These are phyloP conservation scores for Fusarium zealandicum DNA, from an alignment of 2,329 filamentous ascomycete genomes.

Conservation along the genomic window DNA sequence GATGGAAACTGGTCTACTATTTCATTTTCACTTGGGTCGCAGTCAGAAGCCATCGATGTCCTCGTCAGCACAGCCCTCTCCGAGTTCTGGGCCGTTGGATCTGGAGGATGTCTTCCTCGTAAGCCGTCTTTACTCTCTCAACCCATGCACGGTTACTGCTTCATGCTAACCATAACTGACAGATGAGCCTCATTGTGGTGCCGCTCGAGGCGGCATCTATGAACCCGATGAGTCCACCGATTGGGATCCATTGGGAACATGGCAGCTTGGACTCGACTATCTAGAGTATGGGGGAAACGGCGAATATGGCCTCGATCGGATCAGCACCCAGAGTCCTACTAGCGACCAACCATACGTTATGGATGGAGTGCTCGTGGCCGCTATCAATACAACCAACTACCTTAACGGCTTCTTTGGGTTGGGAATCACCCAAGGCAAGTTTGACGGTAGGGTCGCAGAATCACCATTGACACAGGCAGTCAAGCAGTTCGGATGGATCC, in stretches of 20 bases:
- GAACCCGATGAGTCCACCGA: conserved; percentile 59
- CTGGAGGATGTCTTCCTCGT: conserved; percentile 62
- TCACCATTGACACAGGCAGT: conserved; percentile 65
- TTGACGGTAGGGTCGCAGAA: conserved; percentile 57
- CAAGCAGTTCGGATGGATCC: conserved; percentile 65
- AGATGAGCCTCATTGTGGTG: conserved; percentile 61
- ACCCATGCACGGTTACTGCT: background rate
- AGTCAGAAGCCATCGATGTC: conserved; percentile 47
- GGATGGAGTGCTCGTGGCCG: conserved; percentile 56
- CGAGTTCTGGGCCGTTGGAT: conserved; percentile 73
- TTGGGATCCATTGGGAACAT: conserved; percentile 67
- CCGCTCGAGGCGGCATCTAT: conserved; percentile 66
- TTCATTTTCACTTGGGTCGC: conserved; percentile 57
- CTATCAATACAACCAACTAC: conserved; percentile 63
- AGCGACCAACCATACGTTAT: conserved; percentile 51
- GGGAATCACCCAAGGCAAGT: conserved; percentile 62
- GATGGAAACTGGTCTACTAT: conserved; percentile 79
- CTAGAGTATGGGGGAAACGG: conserved; percentile 68
- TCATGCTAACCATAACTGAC: conserved; percentile 30
- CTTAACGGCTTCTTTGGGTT: conserved; percentile 64
- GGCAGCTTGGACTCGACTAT: conserved; percentile 65
- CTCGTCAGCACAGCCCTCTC: conserved; percentile 71
- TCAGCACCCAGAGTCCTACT: conserved; percentile 52
- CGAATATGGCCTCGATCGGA: conserved; percentile 65
- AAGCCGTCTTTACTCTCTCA: conserved; percentile 39